Evolutionary conservation across 805 yeast species (phyloP).

Genomic region (Millerozyma miso): DNA sequence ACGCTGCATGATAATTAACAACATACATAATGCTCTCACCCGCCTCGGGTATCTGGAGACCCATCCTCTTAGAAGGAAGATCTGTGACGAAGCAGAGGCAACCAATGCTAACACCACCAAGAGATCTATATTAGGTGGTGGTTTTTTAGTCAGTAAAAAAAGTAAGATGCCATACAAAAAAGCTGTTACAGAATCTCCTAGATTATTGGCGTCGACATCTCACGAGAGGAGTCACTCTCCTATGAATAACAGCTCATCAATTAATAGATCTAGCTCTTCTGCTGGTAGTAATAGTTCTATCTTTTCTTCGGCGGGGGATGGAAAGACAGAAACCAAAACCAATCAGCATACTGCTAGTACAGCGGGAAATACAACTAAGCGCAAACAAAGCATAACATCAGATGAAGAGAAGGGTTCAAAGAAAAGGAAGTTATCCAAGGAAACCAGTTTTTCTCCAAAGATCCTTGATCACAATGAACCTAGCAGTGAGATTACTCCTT

Average conservation of each 20-base stretch:
- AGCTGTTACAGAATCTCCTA: constrained; percentile 15
- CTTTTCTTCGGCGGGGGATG: background rate
- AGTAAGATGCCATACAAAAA: constrained; percentile 11
- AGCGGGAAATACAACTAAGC: background rate
- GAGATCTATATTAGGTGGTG: constrained; percentile 17
- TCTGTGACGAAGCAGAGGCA: constrained; percentile 12
- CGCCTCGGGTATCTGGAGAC: constrained; percentile 40
- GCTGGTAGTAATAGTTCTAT: background rate
- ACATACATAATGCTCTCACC: constrained; percentile 35
- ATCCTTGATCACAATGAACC: background rate
- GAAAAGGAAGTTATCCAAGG: constrained; percentile 4
- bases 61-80: constrained; percentile 37
- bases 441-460: background rate
- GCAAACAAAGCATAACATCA: constrained; percentile 1
- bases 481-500: background rate
- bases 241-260: background rate
- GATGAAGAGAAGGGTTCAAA: constrained; percentile 10
- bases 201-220: constrained; percentile 1
- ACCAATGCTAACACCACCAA: constrained; percentile 3
- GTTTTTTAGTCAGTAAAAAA: constrained; percentile 13
- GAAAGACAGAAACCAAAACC: constrained; percentile 4
- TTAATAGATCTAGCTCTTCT: background rate
- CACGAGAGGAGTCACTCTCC: background rate
- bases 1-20: constrained; percentile 26
- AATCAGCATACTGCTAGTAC: constrained; percentile 4